Percentiles rank a stretch among this genome's conserved stretches.
phyloP scores from a whole-genome alignment of 140 eudicot genomes.

The Stevia rebaudiana region DNA sequence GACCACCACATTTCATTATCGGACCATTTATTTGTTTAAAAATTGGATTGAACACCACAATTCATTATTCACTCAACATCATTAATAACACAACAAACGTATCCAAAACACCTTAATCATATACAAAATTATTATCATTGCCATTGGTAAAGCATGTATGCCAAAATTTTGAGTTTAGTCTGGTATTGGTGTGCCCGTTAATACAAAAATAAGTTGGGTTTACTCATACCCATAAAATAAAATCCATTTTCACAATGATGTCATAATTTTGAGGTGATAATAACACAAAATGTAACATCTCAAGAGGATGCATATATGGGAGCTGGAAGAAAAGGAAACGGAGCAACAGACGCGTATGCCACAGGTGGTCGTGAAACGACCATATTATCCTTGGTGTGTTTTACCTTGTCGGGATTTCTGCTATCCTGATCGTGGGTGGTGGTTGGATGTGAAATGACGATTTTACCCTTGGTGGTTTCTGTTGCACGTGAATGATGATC shows the following conservation, averaged over 20 bases:
- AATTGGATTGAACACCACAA: no score
- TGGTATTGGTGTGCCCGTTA: not conserved
- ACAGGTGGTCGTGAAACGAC: slow-evolving; percentile 58
- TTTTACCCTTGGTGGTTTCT: slow-evolving; percentile 24
- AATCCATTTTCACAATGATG: slow-evolving; percentile 21
- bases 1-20: no score
- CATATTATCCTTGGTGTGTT: slow-evolving; percentile 11
- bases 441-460: slow-evolving; percentile 25
- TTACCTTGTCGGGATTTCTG: slow-evolving; percentile 26
- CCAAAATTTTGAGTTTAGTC: not conserved
- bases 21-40: no score
- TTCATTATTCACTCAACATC: no score
- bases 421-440: slow-evolving; percentile 21
- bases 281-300: slow-evolving; percentile 15
- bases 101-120: no score
- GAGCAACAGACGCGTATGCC: slow-evolving; percentile 91
- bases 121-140: not conserved
- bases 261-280: slow-evolving; percentile 12
- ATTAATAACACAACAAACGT: no score
- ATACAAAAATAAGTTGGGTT: not conserved
- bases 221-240: slow-evolving; percentile 5
- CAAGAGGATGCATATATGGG: slow-evolving; percentile 51
- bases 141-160: not conserved
- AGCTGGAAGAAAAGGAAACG: slow-evolving; percentile 89
- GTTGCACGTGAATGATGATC: slow-evolving; percentile 21